Evolutionary conservation across 2,329 filamentous ascomycete species (phyloP).

Genomic region (Dactylellina leptospora): DNA sequence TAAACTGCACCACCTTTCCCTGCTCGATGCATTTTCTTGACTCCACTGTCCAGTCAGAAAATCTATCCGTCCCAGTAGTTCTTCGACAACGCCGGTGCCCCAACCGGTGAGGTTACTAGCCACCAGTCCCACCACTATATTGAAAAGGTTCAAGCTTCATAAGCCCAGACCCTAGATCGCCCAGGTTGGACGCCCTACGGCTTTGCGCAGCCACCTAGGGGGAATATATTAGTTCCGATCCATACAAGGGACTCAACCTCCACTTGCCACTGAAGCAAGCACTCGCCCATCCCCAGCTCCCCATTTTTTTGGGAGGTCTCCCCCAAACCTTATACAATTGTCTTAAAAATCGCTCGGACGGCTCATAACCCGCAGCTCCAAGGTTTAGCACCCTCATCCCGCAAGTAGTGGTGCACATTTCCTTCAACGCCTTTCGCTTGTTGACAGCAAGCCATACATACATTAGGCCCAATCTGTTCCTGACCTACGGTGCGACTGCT

Average conservation of each 20-base stretch:
- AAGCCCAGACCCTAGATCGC: conserved; percentile 28
- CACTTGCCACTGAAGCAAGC: conserved; percentile 41
- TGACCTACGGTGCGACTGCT: conserved; percentile 48
- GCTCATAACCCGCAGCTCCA: conserved; percentile 48
- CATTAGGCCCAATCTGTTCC: conserved; percentile 47
- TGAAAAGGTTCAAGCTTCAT: conserved; percentile 7
- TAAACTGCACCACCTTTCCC: conserved; percentile 23
- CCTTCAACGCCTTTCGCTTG: conserved; percentile 51
- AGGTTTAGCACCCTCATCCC: conserved; percentile 50
- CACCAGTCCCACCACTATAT: not conserved
- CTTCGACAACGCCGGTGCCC: not conserved
- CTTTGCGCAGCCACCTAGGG: conserved; percentile 41
- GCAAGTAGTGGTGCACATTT: conserved; percentile 40
- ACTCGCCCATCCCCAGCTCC: conserved; percentile 27
- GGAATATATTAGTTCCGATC: conserved; percentile 52
- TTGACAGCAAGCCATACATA: conserved; percentile 53
- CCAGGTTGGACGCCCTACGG: conserved; percentile 28
- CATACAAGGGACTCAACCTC: conserved; percentile 42
- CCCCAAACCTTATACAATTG: conserved; percentile 46
- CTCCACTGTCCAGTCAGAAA: conserved; percentile 7
- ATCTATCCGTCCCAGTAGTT: not conserved
- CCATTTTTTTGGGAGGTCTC: conserved; percentile 45
- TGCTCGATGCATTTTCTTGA: not conserved
- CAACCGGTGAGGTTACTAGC: not conserved
- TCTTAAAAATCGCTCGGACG: conserved; percentile 53